phyloP scores from a whole-genome alignment of 164 flowering plant species.

The Nymphaea thermarum region DNA sequence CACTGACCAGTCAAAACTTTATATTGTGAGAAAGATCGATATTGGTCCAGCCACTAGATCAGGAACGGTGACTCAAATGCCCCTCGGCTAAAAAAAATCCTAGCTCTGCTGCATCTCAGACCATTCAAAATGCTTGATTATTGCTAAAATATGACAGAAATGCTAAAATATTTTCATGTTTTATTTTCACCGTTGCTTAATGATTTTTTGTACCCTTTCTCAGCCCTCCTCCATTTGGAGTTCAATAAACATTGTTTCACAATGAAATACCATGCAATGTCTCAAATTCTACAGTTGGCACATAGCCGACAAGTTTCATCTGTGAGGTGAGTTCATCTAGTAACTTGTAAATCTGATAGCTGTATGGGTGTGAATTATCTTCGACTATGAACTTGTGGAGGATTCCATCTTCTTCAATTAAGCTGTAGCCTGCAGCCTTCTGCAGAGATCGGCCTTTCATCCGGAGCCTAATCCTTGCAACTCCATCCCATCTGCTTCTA shows the following conservation, averaged over 20 bases:
- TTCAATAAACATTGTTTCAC: not conserved
- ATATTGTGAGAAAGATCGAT: no score
- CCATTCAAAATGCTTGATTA: no score
- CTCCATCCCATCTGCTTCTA: constrained; percentile 56
- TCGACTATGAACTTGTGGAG: constrained; percentile 64
- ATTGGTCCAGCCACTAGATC: no score
- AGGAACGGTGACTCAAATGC: no score
- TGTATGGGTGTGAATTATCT: constrained; percentile 54
- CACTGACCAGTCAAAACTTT: no score
- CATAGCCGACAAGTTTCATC: constrained; percentile 24
- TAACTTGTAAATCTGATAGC: constrained; percentile 36
- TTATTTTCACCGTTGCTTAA: no score
- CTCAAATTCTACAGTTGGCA: not conserved
- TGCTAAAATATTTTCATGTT: no score
- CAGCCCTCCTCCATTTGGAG: not conserved
- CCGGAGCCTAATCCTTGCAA: constrained; percentile 46
- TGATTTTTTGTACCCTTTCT: no score
- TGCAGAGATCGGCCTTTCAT: constrained; percentile 49
- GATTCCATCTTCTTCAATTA: constrained; percentile 47
- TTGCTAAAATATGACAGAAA: no score
- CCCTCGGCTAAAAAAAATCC: no score
- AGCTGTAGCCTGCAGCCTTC: constrained; percentile 73
- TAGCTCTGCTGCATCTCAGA: no score
- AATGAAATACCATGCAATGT: not conserved
- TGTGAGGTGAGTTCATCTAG: constrained; percentile 27